Evolutionary conservation across 1,284 basidiomycete genomes (phyloP), one percentile per base, ranked within the genome.

Genomic region (Calocybe gambosa): DNA sequence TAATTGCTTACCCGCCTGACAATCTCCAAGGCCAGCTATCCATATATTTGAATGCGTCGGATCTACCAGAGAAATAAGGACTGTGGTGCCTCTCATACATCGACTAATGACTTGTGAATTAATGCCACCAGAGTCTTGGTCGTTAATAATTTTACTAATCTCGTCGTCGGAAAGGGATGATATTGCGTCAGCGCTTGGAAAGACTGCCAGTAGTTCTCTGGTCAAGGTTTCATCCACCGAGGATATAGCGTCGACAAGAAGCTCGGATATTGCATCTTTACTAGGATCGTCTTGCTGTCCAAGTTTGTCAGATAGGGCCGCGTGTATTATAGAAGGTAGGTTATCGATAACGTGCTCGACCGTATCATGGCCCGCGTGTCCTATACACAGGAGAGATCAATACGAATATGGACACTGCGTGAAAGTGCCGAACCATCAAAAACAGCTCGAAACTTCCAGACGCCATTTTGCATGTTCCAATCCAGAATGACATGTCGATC

Each of bases 11-110:
- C 82, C 76, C 62, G 82, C 81, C 57, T 74, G 72, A 54, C 78
- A 80, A 59, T 85, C 69, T 12, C 82, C 82, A 26, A 85, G 64
- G 60, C 79, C 82, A n/a, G 74, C 77, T 31, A 83, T 65, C 82
- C 82, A 85, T 9, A 85, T 51, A 51, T 79, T 71, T 42, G 63
- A 66, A 42, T 62, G 68, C 8, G 57, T 51, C 3, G 79, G 75
- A 60, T 84, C 78, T 29, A 73, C 61, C 29, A 85, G 59, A 16
- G 78, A 68, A 34, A 83, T 57, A 26, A 85, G 64, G 18, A 75
- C 75, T 0, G 83, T 85, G n/a, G 73, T 69, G 21, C 83, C 83
- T 35, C 80, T 72, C 51, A 82, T 74, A 57, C 77, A 78, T 23
- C 73, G 69, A 25, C 70, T 62, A 23, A 67, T 62, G 16, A 58